Conservation (phyloP, 345 rosid genomes). For the Eucalyptus albens region DNA sequence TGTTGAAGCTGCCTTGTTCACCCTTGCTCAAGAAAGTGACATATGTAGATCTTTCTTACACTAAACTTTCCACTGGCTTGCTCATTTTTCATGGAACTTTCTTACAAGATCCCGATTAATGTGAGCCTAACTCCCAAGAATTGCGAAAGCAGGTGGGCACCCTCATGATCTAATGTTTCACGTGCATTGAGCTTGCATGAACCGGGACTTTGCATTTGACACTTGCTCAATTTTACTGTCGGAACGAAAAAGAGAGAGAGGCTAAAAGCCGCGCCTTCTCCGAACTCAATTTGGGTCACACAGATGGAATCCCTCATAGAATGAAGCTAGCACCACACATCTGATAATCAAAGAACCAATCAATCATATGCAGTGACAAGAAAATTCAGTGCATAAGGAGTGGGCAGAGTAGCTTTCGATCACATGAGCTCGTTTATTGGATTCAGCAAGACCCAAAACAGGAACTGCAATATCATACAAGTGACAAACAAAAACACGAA, state of each 20-base stretch:
- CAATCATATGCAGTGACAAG: background rate
- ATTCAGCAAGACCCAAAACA: background rate
- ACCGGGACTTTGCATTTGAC: background rate
- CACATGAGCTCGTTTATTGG: background rate
- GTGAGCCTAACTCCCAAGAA: background rate
- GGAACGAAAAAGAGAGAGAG: background rate
- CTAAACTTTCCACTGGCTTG: background rate
- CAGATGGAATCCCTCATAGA: background rate
- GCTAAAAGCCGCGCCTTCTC: background rate
- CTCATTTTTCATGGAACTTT: background rate
- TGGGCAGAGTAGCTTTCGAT: background rate
- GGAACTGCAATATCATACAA: background rate
- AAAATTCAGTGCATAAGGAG: background rate
- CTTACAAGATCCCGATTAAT: background rate
- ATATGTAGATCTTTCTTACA: background rate
- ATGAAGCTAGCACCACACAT: background rate
- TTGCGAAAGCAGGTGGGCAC: background rate
- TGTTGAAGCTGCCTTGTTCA: background rate
- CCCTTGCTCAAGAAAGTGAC: background rate
- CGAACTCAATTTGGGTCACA: too few relatives aligned
- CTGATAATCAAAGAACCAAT: background rate
- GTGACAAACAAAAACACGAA: background rate
- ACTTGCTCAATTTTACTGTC: background rate
- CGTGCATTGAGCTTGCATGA: background rate
- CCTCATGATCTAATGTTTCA: background rate